Evolutionary conservation across 805 yeast genomes (phyloP).

Genomic region (Wickerhamiella alocasiicola): DNA sequence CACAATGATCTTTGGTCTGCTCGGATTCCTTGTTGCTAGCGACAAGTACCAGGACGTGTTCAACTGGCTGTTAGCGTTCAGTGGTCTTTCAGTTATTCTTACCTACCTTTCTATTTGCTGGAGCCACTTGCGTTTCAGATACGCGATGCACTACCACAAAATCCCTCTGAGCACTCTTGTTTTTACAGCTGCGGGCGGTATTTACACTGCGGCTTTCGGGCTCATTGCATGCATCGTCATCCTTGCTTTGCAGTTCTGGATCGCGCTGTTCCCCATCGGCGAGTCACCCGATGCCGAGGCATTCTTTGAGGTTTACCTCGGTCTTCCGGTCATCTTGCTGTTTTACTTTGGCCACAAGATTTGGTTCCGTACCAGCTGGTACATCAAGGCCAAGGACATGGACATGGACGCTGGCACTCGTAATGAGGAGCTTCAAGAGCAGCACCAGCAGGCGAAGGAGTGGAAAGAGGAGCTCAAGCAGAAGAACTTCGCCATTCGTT

Average conservation of each 20-base stretch:
- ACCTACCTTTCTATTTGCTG: conserved; percentile 53
- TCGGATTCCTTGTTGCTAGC: conserved; percentile 47
- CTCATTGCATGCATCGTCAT: conserved; percentile 40
- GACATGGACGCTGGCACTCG: conserved; percentile 57
- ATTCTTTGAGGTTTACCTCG: conserved; percentile 57
- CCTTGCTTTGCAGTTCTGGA: conserved; percentile 61
- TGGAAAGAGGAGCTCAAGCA: conserved; percentile 39
- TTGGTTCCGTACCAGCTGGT: conserved; percentile 30
- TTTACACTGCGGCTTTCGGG: conserved; percentile 51
- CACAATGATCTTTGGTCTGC: conserved; percentile 42
- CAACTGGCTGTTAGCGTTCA: conserved; percentile 50
- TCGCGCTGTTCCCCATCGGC: conserved; percentile 56
- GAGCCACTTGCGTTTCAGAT: conserved; percentile 51
- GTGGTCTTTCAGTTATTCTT: conserved; percentile 50
- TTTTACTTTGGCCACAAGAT: conserved; percentile 48
- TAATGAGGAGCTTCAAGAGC: conserved; percentile 34
- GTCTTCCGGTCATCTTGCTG: conserved; percentile 48
- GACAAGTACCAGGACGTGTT: conserved; percentile 42
- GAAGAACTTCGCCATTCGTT: conserved; percentile 37
- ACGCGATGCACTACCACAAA: conserved; percentile 50
- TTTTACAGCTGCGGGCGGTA: conserved; percentile 50
- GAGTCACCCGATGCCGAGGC: conserved; percentile 30
- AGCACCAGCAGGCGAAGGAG: conserved; percentile 43
- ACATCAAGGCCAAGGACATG: conserved; percentile 35
- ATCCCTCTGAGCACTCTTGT: conserved; percentile 51